Evolutionary conservation across 176 grass and related monocot species (phyloP), one percentile per base, ranked within the genome.

Genomic region (Zoysia japonica): DNA sequence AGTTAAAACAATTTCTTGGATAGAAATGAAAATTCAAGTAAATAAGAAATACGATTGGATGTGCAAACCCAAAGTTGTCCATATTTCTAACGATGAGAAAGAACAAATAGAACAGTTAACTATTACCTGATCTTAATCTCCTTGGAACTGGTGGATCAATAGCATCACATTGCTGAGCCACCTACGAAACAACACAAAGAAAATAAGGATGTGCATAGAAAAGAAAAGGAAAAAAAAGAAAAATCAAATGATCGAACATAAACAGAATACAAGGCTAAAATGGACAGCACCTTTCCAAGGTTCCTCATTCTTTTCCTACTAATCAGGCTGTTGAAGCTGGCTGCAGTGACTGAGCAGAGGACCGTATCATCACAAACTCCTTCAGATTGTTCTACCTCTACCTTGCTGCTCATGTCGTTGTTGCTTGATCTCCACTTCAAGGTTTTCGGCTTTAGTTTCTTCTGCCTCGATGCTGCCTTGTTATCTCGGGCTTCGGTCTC

Each of bases 61-160:
- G 40, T 8, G 17, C 6, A 57, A 57, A 57, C 17, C 14, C 72
- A 35, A 53, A 61, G 7, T 9, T 80, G 61, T 17, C 19, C 43
- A n/a, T 54, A 50, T 49, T 51, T 56, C 13, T 3, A 42, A 42
- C 37, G 75, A 39, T 81, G 15, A 11, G 37, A 59, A 78, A 59
- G 56, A 89, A 72, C 10, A 85, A 55, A 76, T 44, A 65, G n/a
- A 75, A n/a, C 49, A 3, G 50, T 60, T 80, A 68, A 47, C 20
- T n/a, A 64, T 43, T 94, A 94, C 92, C 89, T 87, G 92, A 94
- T 89, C 92, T 89, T 47, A 94, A 64, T 87, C 89, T 94, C 77
- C 92, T 91, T 46, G 92, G 92, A 73, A 94, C 86, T n/a, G 60
- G 81, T 65, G 89, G 92, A 82, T 91, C 80, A 16, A 73, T 70